phyloP scores from a whole-genome alignment of 140 eudicot genomes.

The Cichorium intybus region DNA sequence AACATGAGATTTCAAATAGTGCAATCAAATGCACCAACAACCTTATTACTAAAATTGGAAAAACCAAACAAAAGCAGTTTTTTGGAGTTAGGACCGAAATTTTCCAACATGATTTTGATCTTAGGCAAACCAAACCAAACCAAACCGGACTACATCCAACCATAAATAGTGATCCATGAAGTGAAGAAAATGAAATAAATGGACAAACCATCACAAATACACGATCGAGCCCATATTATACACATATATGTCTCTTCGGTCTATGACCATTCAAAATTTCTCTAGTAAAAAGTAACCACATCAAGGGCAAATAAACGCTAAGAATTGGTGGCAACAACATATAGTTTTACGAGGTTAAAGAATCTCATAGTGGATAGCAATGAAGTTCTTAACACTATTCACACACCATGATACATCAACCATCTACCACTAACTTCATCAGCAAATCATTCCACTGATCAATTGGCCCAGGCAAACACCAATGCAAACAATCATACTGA shows the following conservation, averaged over 20 bases:
- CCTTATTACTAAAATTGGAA: too few relatives aligned
- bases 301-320: not conserved
- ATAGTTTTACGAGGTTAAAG: constrained; percentile 9
- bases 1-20: too few relatives aligned
- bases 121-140: not conserved
- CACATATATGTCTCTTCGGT: not conserved
- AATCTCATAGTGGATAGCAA: not conserved
- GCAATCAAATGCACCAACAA: too few relatives aligned
- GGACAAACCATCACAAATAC: not conserved
- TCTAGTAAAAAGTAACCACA: constrained; percentile 1
- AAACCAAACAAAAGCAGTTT: too few relatives aligned
- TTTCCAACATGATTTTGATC: too few relatives aligned
- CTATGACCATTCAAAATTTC: constrained; percentile 9
- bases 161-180: not conserved
- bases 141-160: not conserved
- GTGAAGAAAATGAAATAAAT: not conserved
- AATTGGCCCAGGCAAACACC: constrained; percentile 99
- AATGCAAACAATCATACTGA: constrained; percentile 81
- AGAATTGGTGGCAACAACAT: constrained; percentile 3
- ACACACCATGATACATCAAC: constrained; percentile 39
- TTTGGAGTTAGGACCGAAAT: too few relatives aligned
- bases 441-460: constrained; percentile 93
- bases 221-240: not conserved
- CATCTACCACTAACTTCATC: constrained; percentile 64
- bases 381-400: constrained; percentile 22